A percentile compares a stretch with the other conserved stretches of the same genome.
Evolutionary conservation across 768 basidiomycete species (phyloP).

Genomic region (Rhizopogon sp.): DNA sequence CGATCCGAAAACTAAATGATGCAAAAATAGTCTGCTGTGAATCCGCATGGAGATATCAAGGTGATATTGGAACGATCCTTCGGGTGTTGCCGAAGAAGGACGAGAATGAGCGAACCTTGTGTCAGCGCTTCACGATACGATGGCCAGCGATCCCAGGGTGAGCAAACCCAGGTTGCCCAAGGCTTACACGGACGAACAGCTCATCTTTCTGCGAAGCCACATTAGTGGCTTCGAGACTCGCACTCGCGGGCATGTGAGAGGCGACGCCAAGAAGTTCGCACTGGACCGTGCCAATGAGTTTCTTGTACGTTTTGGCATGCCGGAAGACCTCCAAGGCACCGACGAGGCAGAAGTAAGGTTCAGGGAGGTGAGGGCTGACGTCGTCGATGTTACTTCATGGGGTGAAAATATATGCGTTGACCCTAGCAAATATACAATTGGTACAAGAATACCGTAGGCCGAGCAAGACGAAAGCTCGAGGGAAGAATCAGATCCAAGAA

Average conservation of each 20-base stretch:
- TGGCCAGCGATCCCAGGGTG: conserved; percentile 56
- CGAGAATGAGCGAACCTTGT: conserved; percentile 3
- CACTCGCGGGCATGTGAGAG: conserved; percentile 54
- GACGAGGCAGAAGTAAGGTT: conserved; percentile 58
- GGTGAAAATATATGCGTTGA: not conserved
- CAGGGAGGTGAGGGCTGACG: conserved; percentile 44
- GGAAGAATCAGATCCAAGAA: conserved; percentile 49
- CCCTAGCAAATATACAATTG: conserved; percentile 25
- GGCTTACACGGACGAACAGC: conserved; percentile 60
- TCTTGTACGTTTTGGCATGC: conserved; percentile 53
- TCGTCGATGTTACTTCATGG: not conserved
- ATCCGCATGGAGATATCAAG: not conserved
- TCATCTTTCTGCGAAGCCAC: conserved; percentile 51
- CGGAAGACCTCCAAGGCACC: conserved; percentile 46
- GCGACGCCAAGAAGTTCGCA: conserved; percentile 68
- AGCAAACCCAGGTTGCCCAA: conserved; percentile 62
- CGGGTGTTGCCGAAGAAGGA: conserved; percentile 16
- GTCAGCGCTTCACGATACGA: conserved; percentile 17
- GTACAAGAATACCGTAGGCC: conserved; percentile 68
- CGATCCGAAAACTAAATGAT: not conserved
- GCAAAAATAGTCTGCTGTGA: not conserved
- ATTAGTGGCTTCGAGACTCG: conserved; percentile 53
- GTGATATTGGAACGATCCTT: conserved; percentile 19
- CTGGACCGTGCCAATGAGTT: conserved; percentile 59
- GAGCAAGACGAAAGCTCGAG: conserved; percentile 53